Evolutionary conservation across 2,329 filamentous ascomycete genomes (phyloP), one percentile per base, ranked within the genome.

Genomic region (Penicillium sp.): DNA sequence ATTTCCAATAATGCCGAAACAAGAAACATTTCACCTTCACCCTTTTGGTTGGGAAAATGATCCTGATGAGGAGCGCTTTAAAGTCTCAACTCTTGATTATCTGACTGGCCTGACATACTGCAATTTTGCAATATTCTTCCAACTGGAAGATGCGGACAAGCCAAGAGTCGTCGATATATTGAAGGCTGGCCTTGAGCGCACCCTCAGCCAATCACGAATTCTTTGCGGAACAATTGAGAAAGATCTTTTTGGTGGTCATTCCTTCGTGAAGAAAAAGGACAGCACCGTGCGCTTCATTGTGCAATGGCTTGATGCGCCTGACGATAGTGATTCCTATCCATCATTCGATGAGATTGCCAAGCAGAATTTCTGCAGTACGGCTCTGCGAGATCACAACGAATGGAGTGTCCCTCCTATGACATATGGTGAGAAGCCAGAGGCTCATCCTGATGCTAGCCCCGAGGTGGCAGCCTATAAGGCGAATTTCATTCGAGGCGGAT

Each of bases 121-220:
- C 44, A 72, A 72, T 52, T 77, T 72, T 18, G 69, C 69, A 0
- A 49, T 77, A 0, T 76, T 75, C 53, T 77, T 77, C 56, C 64
- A 62, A 4, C 44, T 76, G 0, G 54, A 65, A 0, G 70, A 77
- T 21, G 33, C 20, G 0, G 61, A 68, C 1, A 74, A 73, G 40
- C 20, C 18, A 15, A 60, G 49, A 17, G 62, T 56, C 0, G 60
- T 60, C 6, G 57, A 57, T 0, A 51, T 67, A 0, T 58, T 77
- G 3, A 72, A 68, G 21, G 49, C 59, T 10, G 73, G 72, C 7
- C 64, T 78, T 3, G 68, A 75, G 51, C 52, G 56, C 5, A 75
- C 70, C 1, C 60, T 78, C 0, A 64, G 65, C 24, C 74, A 78
- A 46, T 59, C 61, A 0, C 59, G 73, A 2, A 71, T 77, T 46